These are phyloP conservation scores for Lentinula aciculospora DNA, from an alignment of 768 basidiomycete genomes.

Conservation along the genomic window DNA sequence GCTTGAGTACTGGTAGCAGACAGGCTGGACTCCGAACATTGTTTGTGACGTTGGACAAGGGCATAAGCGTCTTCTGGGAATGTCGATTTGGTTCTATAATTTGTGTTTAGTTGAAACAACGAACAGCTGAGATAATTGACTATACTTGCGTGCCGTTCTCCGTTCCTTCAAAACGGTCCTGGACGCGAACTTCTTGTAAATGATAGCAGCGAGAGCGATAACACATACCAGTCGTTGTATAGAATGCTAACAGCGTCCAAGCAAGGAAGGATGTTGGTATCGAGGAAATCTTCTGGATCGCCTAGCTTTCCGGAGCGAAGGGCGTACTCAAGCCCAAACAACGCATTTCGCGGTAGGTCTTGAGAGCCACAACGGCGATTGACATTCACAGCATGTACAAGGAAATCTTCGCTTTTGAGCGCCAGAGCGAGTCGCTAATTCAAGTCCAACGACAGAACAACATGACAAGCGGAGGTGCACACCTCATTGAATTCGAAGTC, in stretches of 20 bases:
- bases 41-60: background rate
- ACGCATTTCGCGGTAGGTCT: background rate
- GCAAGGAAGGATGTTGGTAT: background rate
- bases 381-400: background rate
- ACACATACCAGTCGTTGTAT: background rate
- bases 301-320: conserved; percentile 3
- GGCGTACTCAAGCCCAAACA: background rate
- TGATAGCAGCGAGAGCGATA: background rate
- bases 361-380: background rate
- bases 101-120: no score
- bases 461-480: background rate
- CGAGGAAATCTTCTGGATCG: conserved; percentile 1
- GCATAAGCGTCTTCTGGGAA: background rate
- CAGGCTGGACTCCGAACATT: background rate
- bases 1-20: background rate
- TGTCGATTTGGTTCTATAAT: no score
- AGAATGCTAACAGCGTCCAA: background rate
- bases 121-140: background rate
- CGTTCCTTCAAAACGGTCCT: background rate
- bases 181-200: background rate
- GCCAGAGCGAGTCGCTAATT: background rate
- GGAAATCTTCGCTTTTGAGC: background rate
- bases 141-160: background rate
- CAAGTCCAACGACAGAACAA: background rate
- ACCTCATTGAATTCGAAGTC: background rate